phyloP scores from a whole-genome alignment of 169 alveolate genomes.

The Plasmodium sp. region DNA sequence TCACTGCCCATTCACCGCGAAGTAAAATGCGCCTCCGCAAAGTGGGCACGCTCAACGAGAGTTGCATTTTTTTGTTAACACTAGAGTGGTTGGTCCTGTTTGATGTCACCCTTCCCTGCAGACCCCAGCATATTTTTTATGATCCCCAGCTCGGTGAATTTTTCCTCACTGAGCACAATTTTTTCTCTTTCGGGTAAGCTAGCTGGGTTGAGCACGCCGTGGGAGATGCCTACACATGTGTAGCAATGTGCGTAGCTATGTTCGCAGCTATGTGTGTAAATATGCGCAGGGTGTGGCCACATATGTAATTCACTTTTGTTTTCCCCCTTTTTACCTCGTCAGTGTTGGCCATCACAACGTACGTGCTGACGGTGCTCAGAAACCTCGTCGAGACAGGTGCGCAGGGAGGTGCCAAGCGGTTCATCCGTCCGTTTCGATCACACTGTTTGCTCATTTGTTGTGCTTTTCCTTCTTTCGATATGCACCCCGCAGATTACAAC shows the following conservation, averaged over 20 bases:
- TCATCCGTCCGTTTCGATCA: not conserved
- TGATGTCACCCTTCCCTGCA: not conserved
- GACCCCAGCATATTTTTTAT: slow-evolving; percentile 60
- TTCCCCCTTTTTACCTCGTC: not conserved
- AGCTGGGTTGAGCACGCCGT: not conserved
- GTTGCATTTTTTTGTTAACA: not conserved
- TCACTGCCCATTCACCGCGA: not conserved
- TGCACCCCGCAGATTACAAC: slow-evolving; percentile 19
- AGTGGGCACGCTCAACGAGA: not conserved
- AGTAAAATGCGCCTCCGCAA: not conserved
- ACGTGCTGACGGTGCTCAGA: slow-evolving; percentile 4
- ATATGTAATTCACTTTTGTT: not conserved
- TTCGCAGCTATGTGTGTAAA: not conserved
- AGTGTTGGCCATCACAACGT: slow-evolving; percentile 25
- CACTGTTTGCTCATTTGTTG: not conserved
- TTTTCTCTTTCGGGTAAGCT: slow-evolving; percentile 34
- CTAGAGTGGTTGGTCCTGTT: not conserved
- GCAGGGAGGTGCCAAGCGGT: not conserved
- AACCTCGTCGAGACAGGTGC: slow-evolving; percentile 31
- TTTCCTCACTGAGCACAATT: slow-evolving; percentile 50
- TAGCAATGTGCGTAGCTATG: not conserved
- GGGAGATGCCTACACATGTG: not conserved
- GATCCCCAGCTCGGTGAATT: slow-evolving; percentile 58
- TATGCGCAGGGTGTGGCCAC: not conserved
- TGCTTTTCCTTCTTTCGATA: not conserved